Evolutionary conservation across 2,329 filamentous ascomycete genomes (phyloP).

Genomic region (Fusarium nurragi): DNA sequence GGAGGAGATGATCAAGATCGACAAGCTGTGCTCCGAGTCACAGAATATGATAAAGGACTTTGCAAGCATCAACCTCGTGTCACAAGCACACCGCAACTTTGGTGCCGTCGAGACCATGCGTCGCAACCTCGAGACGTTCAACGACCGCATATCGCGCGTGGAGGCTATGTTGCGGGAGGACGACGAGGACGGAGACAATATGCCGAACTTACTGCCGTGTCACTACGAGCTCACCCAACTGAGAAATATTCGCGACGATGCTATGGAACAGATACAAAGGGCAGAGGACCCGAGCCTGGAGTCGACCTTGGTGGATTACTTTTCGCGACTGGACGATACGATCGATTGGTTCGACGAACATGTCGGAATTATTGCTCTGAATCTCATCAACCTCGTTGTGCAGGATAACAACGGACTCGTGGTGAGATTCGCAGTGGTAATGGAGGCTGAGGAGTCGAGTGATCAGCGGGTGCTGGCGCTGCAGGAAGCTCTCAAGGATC

Average conservation of each 20-base stretch:
- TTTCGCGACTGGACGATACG: conserved; percentile 83
- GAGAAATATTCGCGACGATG: conserved; percentile 93
- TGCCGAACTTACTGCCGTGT: conserved; percentile 88
- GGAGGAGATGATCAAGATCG: conserved; percentile 98
- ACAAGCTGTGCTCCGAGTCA: conserved; percentile 95
- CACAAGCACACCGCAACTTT: conserved; percentile 96
- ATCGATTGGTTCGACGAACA: conserved; percentile 97
- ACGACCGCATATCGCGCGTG: conserved; percentile 77
- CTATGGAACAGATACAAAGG: conserved; percentile 92
- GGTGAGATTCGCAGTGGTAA: conserved; percentile 88
- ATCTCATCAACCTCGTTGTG: conserved; percentile 87
- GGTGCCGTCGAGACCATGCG: conserved; percentile 94
- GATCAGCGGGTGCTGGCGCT: conserved; percentile 90
- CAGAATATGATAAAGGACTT: conserved; percentile 99
- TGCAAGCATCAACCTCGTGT: conserved; percentile 88
- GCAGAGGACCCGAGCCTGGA: conserved; percentile 78
- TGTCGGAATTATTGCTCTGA: conserved; percentile 86
- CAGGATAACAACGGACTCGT: conserved; percentile 89
- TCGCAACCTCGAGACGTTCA: conserved; percentile 86
- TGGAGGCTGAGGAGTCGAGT: conserved; percentile 96
- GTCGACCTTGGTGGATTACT: conserved; percentile 88
- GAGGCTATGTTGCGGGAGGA: conserved; percentile 84
- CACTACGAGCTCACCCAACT: conserved; percentile 94
- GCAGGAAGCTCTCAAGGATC: conserved; percentile 93
- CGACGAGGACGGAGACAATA: conserved; percentile 85